A percentile compares a stretch with the other conserved stretches of the same genome.
These are phyloP conservation scores for Macadamia integrifolia DNA, from an alignment of 164 flowering plant species.

Conservation along the genomic window DNA sequence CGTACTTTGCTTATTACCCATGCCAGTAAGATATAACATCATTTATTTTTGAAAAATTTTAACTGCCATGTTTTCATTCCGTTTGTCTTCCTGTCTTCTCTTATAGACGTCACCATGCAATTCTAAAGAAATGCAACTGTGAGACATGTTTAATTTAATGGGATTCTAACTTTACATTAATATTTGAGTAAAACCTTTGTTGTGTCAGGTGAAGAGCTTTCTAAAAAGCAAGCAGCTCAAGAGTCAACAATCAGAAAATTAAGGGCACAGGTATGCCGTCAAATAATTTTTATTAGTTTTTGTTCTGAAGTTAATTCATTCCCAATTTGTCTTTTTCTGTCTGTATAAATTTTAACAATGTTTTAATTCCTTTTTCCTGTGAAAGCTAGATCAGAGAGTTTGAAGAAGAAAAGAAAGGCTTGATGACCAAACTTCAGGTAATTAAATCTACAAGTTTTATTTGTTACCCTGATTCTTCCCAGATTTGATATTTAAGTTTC, in stretches of 20 bases:
- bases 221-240: slow-evolving; percentile 99
- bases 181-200: slow-evolving; percentile 9
- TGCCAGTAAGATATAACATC: too few relatives aligned
- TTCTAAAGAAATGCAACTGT: background rate
- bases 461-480: too few relatives aligned
- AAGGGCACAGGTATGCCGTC: slow-evolving; percentile 80
- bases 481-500: too few relatives aligned
- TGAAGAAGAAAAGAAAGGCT: slow-evolving; percentile 97
- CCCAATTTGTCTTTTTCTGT: background rate
- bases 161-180: background rate
- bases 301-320: slow-evolving; percentile 5
- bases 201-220: slow-evolving; percentile 86
- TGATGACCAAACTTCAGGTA: slow-evolving; percentile 91
- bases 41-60: too few relatives aligned
- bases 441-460: background rate
- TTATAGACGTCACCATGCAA: background rate
- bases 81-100: background rate
- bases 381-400: slow-evolving; percentile 85
- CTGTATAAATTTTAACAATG: background rate
- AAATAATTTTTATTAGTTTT: background rate
- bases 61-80: too few relatives aligned
- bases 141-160: background rate
- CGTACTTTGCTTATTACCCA: too few relatives aligned
- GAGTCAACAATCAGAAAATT: slow-evolving; percentile 84
- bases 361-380: slow-evolving; percentile 8